phyloP scores from a whole-genome alignment of 164 flowering plant species.

The Tinospora cordifolia region DNA sequence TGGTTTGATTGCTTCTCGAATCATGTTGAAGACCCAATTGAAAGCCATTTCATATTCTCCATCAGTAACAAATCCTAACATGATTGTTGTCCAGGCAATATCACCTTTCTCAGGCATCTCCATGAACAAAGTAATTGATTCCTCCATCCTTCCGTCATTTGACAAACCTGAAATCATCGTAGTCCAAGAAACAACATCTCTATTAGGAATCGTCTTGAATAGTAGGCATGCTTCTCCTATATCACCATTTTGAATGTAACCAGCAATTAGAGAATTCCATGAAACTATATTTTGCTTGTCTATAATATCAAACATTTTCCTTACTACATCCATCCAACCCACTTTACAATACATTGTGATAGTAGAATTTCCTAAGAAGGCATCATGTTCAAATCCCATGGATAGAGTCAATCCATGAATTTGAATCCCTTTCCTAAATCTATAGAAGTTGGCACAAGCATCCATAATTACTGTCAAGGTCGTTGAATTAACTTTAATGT shows the following conservation, averaged over 20 bases:
- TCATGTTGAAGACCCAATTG: slow-evolving; percentile 7
- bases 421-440: slow-evolving; percentile 9
- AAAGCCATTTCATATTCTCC: slow-evolving; percentile 9
- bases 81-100: slow-evolving; percentile 16
- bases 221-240: slow-evolving; percentile 7
- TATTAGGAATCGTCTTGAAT: neutral
- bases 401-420: slow-evolving; percentile 12
- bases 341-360: slow-evolving; percentile 10
- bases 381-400: slow-evolving; percentile 9
- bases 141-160: slow-evolving; percentile 7
- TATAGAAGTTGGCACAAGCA: slow-evolving; percentile 3
- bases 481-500: slow-evolving; percentile 6
- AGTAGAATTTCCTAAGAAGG: slow-evolving; percentile 11
- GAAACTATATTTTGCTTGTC: slow-evolving; percentile 8
- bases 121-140: slow-evolving; percentile 8
- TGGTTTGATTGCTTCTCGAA: slow-evolving; percentile 10
- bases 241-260: slow-evolving; percentile 9
- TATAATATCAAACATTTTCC: slow-evolving; percentile 3
- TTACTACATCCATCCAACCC: slow-evolving; percentile 5
- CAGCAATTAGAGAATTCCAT: slow-evolving; percentile 12
- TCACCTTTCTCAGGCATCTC: slow-evolving; percentile 10
- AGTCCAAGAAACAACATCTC: slow-evolving; percentile 13
- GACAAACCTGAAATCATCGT: slow-evolving; percentile 9
- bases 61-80: slow-evolving; percentile 11
- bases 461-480: slow-evolving; percentile 12